A percentile compares a stretch with the other conserved stretches of the same genome.
These are phyloP conservation scores for Rickenella mellea DNA, from an alignment of 768 basidiomycete genomes.

Conservation along the genomic window DNA sequence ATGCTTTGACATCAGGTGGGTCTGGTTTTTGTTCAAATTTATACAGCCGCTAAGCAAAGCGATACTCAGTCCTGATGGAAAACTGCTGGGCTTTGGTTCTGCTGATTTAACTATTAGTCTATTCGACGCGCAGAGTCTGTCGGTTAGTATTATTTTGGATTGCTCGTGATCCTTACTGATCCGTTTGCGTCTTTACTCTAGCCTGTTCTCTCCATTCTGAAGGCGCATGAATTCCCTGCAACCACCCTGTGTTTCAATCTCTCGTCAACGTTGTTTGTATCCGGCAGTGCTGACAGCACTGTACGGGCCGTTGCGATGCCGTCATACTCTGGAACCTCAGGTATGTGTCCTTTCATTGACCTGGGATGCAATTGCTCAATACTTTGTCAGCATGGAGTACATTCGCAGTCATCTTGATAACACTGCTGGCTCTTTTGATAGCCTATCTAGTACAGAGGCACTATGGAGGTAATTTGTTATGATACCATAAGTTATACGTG, in stretches of 20 bases:
- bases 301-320: constrained; percentile 76
- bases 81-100: constrained; percentile 74
- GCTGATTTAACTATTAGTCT: constrained; percentile 83
- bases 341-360: constrained; percentile 30
- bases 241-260: constrained; percentile 88
- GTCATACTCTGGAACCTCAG: constrained; percentile 34
- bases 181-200: constrained; percentile 21
- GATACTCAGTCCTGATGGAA: constrained; percentile 60
- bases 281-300: constrained; percentile 86
- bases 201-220: constrained; percentile 82
- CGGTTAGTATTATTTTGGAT: constrained; percentile 43
- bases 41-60: constrained; percentile 3
- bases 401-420: constrained; percentile 17
- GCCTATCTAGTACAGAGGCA: no score
- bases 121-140: constrained; percentile 67
- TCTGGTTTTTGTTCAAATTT: constrained; percentile 4
- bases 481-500: no score
- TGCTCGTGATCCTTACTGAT: constrained; percentile 1
- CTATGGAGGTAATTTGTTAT: no score
- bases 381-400: constrained; percentile 18
- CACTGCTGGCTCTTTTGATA: constrained; percentile 21
- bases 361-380: neutral
- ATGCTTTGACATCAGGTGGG: constrained; percentile 81
- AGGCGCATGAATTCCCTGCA: constrained; percentile 91
- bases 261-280: constrained; percentile 67